phyloP scores from a whole-genome alignment of 2,329 filamentous ascomycete species.

The Talaromyces sp. region DNA sequence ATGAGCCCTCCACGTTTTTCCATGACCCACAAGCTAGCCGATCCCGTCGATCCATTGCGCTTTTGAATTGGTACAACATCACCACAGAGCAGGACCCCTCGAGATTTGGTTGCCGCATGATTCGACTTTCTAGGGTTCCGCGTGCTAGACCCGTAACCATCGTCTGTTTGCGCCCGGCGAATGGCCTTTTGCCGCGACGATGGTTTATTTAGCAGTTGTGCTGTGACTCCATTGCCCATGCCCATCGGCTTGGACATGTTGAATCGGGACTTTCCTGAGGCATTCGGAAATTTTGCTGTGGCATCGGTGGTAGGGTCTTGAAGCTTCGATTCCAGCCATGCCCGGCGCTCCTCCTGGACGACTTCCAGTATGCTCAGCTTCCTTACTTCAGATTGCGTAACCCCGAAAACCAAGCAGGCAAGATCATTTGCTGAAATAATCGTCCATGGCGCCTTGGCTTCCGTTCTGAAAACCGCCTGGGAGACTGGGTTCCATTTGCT shows the following conservation, averaged over 20 bases:
- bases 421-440: constrained; percentile 95
- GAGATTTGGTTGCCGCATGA: constrained; percentile 69
- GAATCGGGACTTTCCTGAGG: constrained; percentile 35
- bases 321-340: constrained; percentile 86
- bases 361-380: constrained; percentile 95
- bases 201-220: constrained; percentile 80
- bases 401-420: constrained; percentile 96
- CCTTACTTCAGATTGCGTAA: constrained; percentile 90
- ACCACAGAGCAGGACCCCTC: constrained; percentile 87
- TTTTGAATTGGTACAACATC: constrained; percentile 99
- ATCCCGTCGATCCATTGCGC: constrained; percentile 83
- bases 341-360: constrained; percentile 79
- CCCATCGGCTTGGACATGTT: constrained; percentile 44
- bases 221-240: constrained; percentile 80
- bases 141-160: constrained; percentile 49
- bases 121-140: constrained; percentile 55
- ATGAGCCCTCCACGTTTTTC: constrained; percentile 91
- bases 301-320: constrained; percentile 57
- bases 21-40: constrained; percentile 97
- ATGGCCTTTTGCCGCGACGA: constrained; percentile 49
- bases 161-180: constrained; percentile 54
- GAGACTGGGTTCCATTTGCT: constrained; percentile 86
- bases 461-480: constrained; percentile 97
- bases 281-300: constrained; percentile 24
- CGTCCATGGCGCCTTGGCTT: constrained; percentile 84